Percentiles rank a stretch among this genome's conserved stretches.
phyloP scores from a whole-genome alignment of 441 rosid species.

The Sinapis alba region DNA sequence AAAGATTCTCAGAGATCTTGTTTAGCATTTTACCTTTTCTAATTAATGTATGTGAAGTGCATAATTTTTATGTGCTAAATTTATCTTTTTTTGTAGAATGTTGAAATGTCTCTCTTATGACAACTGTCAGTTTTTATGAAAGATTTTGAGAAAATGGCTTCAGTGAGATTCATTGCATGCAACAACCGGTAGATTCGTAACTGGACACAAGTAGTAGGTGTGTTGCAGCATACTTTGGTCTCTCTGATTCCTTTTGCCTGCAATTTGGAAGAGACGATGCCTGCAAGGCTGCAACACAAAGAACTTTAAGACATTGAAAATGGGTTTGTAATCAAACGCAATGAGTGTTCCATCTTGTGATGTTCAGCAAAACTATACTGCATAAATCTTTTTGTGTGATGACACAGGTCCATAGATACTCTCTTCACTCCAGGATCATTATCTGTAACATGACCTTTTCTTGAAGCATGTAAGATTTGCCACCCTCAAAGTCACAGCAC shows the following conservation, averaged over 20 bases:
- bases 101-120: neutral
- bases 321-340: too few species aligned
- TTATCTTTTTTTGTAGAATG: neutral
- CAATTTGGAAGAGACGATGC: too few species aligned
- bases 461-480: slow-evolving; percentile 27
- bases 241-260: too few species aligned
- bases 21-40: neutral
- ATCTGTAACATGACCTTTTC: slow-evolving; percentile 18
- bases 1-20: slow-evolving; percentile 7
- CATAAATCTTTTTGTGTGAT: slow-evolving; percentile 29
- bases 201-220: too few species aligned
- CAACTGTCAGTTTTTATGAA: neutral
- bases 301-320: too few species aligned
- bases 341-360: slow-evolving; percentile 33
- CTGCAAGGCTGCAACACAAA: too few species aligned
- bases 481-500: slow-evolving; percentile 35
- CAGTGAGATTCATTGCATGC: neutral
- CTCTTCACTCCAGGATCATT: slow-evolving; percentile 31
- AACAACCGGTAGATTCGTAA: too few species aligned
- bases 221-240: too few species aligned
- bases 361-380: slow-evolving; percentile 22
- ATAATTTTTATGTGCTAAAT: neutral
- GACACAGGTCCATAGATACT: slow-evolving; percentile 23
- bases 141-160: neutral
- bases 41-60: neutral